Percentiles rank a stretch among this genome's conserved stretches.
Evolutionary conservation across 2,329 filamentous ascomycete genomes (phyloP).

Genomic region (Hymenoscyphus albidus): DNA sequence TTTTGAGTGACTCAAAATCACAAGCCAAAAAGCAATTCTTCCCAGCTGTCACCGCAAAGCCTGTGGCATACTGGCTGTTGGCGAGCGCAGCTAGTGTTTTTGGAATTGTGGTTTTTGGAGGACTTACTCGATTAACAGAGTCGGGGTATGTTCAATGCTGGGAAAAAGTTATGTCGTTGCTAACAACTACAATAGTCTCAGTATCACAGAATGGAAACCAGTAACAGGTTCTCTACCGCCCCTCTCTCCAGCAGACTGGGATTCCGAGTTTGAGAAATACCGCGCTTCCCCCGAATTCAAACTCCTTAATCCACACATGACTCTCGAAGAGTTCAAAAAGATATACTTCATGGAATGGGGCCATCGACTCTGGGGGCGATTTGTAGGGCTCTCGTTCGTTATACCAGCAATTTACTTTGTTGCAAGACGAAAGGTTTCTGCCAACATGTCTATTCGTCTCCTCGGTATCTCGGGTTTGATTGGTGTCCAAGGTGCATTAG

Average conservation of each 20-base stretch:
- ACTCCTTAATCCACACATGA: conserved; percentile 90
- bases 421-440: conserved; percentile 71
- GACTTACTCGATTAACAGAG: conserved; percentile 88
- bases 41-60: conserved; percentile 61
- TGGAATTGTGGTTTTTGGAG: conserved; percentile 93
- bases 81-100: conserved; percentile 91
- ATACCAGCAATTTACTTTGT: conserved; percentile 87
- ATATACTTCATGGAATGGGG: conserved; percentile 99
- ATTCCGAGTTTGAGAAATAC: conserved; percentile 90
- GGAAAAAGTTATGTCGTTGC: not conserved
- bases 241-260: conserved; percentile 75
- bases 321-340: conserved; percentile 88
- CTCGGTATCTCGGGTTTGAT: conserved; percentile 83
- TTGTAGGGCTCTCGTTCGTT: conserved; percentile 87
- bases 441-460: conserved; percentile 72
- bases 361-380: conserved; percentile 88
- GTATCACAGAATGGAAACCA: conserved; percentile 98
- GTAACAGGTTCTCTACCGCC: conserved; percentile 91
- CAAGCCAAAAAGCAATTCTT: conserved; percentile 25
- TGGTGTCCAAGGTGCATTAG: conserved; percentile 90
- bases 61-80: conserved; percentile 87
- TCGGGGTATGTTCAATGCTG: conserved; percentile 65
- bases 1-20: conserved; percentile 16
- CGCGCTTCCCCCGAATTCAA: conserved; percentile 88
- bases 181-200: conserved; percentile 58